Base-by-base conservation (phyloP, 2,329 filamentous ascomycete species). In the Trichoderma sp. region DNA sequence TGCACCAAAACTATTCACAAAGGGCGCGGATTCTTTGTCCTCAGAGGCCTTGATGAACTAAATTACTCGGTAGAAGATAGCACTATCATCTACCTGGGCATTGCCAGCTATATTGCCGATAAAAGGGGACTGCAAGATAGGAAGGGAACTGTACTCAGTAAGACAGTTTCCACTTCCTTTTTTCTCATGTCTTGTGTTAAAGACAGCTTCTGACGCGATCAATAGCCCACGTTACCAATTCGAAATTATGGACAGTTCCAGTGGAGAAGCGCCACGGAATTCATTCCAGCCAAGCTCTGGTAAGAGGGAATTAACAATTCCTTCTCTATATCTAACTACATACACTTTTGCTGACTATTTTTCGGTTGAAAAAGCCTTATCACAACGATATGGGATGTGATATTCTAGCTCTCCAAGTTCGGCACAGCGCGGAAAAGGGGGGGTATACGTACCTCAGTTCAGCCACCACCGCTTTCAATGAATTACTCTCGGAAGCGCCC, bases 61-160 rank as follows among this genome's bases (percentile, higher is more conserved):
- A 78, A 75, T 1, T 85, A 86, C 75, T 81, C 82, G 3, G 78
- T 81, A 29, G 84, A 88, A 71, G 86, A 90, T 63, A 86, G 85
- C 65, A 76, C 86, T 19, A 80, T 83, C 5, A 79, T 89, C 55
- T 89, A 87, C 72, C 80, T 88, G 5, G 88, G 86, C 0, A 76
- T 90, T 13, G 82, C 87, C 0, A 84, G 82, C 68, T 83, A 89
- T 72, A 82, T 91, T 61, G 88, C 84, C 1, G 81, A 85, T 47
- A 80, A 84, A 58, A 82, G 87, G 49, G 86, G 86, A 2, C 72
- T 83, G 3, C 86, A 88, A 68, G 82, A 83, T 68, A 78, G 79
- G n/a, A 81, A 81, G 55, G 83, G 84, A 13, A 81, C 82, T 43
- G 81, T 86, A 73, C 72, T 86, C 19, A 80, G 84, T 85, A 77